A percentile compares a stretch with the other conserved stretches of the same genome.
Evolutionary conservation across 2,329 filamentous ascomycete genomes (phyloP).

Genomic region (Xylariaceae sp.): DNA sequence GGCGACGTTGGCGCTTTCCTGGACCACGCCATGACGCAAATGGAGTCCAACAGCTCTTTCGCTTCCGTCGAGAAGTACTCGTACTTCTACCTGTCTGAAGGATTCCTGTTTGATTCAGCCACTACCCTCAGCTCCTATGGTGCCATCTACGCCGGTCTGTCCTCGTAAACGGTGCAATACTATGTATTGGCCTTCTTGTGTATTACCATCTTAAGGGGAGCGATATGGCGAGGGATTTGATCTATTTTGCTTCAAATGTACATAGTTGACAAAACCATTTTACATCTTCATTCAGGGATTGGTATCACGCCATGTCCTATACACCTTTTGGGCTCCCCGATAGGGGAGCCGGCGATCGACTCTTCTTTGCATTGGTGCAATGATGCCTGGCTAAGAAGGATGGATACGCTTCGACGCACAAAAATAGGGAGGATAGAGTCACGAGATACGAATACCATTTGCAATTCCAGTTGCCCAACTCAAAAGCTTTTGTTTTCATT

Average conservation of each 20-base stretch:
- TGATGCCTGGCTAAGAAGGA: too few species aligned
- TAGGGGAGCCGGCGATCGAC: too few species aligned
- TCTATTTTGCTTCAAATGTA: slow-evolving; percentile 13
- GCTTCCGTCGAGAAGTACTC: slow-evolving; percentile 51
- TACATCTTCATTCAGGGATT: not conserved
- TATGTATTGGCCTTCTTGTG: slow-evolving; percentile 10
- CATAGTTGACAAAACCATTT: not conserved
- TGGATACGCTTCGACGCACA: too few species aligned
- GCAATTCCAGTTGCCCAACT: too few species aligned
- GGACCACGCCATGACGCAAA: slow-evolving; percentile 41
- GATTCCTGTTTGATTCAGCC: slow-evolving; percentile 38
- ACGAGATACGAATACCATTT: too few species aligned
- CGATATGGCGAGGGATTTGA: slow-evolving; percentile 1
- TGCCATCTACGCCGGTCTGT: slow-evolving; percentile 43
- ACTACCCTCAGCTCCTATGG: slow-evolving; percentile 42
- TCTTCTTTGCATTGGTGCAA: too few species aligned
- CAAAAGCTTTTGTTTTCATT: too few species aligned
- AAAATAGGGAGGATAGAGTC: too few species aligned
- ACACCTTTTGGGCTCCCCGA: too few species aligned
- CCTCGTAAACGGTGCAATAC: slow-evolving; percentile 13
- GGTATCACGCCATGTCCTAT: too few species aligned
- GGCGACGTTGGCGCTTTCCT: slow-evolving; percentile 47
- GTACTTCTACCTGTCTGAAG: slow-evolving; percentile 49
- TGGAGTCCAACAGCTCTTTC: slow-evolving; percentile 28
- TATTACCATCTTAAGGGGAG: slow-evolving; percentile 8